A percentile compares a stretch with the other conserved stretches of the same genome.
phyloP scores from a whole-genome alignment of 116 monocot genomes.

The Thalassia testudinum region DNA sequence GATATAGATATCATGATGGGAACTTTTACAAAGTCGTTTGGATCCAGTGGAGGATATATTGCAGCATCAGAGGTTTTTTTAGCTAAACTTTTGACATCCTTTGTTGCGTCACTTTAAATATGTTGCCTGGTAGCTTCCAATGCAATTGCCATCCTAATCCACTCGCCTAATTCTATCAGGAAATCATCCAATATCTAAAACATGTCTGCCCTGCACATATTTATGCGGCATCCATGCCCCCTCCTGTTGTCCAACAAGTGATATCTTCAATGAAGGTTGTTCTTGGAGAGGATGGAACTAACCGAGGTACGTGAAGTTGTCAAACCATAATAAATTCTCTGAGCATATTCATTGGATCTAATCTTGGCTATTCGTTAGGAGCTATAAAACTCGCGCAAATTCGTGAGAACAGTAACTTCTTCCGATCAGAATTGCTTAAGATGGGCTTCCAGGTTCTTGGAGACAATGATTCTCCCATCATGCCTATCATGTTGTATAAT shows the following conservation, averaged over 20 bases:
- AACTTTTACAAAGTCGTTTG: conserved; percentile 89
- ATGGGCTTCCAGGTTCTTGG: conserved; percentile 28
- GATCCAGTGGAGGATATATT: conserved; percentile 91
- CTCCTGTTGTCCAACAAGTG: conserved; percentile 81
- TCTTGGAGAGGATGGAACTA: conserved; percentile 87
- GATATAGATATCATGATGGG: conserved; percentile 98
- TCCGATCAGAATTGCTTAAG: conserved; percentile 20
- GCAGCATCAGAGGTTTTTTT: conserved; percentile 76
- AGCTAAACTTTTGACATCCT: neutral
- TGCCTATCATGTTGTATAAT: conserved; percentile 29
- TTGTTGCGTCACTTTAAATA: neutral
- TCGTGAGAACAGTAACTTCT: conserved; percentile 26
- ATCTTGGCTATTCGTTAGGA: neutral
- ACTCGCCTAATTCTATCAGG: conserved; percentile 26
- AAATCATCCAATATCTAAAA: conserved; percentile 79
- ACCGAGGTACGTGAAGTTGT: conserved; percentile 29
- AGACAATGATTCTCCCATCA: conserved; percentile 23
- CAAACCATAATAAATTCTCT: conserved; percentile 4
- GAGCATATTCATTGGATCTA: neutral
- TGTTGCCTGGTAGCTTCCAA: neutral
- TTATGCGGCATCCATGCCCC: conserved; percentile 97
- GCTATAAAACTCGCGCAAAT: conserved; percentile 16
- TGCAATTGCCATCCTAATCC: no score
- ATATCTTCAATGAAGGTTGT: conserved; percentile 87
- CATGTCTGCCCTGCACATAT: conserved; percentile 82